Conservation (phyloP, 176 grass and related monocot species). For the Eragrostis nindensis region DNA sequence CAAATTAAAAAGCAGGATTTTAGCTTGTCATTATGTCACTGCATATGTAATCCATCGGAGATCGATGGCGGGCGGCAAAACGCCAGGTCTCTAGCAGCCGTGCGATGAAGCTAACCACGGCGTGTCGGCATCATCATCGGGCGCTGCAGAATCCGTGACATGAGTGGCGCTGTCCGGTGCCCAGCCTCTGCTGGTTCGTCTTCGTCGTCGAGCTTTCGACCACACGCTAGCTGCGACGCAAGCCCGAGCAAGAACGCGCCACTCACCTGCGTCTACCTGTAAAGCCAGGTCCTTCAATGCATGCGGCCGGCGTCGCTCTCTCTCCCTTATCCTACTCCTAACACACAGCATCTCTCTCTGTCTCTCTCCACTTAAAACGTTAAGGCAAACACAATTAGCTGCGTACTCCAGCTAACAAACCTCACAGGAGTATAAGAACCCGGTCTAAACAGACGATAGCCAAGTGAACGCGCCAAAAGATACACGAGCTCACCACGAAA, state of each 20-base stretch:
- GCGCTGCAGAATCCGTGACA: constrained; percentile 6
- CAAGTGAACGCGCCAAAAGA: constrained; percentile 4
- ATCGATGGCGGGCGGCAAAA: not conserved
- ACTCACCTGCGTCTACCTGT: constrained; percentile 28
- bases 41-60: constrained; percentile 43
- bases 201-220: not conserved
- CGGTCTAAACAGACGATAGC: not conserved
- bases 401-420: too few species aligned
- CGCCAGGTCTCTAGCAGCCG: not conserved
- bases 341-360: constrained; percentile 1
- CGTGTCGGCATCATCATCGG: too few species aligned
- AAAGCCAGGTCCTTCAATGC: constrained; percentile 32
- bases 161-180: not conserved
- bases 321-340: not conserved
- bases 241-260: not conserved
- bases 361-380: too few species aligned
- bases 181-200: not conserved
- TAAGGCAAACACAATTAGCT: not conserved
- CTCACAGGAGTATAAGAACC: constrained; percentile 4
- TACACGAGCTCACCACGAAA: not conserved
- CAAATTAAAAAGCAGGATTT: not conserved
- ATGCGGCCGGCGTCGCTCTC: not conserved
- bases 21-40: constrained; percentile 27
- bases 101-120: constrained; percentile 27
- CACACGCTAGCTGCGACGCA: constrained; percentile 5